Percentiles rank a stretch among this genome's conserved stretches.
Evolutionary conservation across 2,329 filamentous ascomycete species (phyloP).

Genomic region (Diplocarpon rosae): DNA sequence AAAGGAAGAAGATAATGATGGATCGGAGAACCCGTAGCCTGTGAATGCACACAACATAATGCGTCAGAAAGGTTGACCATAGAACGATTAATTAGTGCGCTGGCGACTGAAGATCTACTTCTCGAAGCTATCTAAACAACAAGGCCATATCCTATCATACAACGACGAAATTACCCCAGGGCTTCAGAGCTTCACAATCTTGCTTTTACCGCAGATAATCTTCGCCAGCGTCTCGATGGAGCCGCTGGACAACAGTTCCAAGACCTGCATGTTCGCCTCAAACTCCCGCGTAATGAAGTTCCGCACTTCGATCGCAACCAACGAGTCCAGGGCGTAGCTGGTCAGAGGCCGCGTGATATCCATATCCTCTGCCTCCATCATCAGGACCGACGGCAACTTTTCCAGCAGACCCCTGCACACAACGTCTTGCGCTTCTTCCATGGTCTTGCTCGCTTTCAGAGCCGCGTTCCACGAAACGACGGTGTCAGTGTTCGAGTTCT

Average conservation of each 20-base stretch:
- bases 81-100: no score
- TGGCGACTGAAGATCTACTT: no score
- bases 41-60: no score
- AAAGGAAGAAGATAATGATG: no score
- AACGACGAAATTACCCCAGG: neutral
- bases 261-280: conserved; percentile 34
- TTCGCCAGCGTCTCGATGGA: conserved; percentile 38
- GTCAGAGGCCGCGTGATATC: conserved; percentile 34
- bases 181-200: conserved; percentile 10
- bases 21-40: no score
- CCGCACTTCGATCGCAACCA: conserved; percentile 27
- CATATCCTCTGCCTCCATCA: conserved; percentile 38
- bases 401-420: conserved; percentile 35
- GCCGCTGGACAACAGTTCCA: conserved; percentile 43
- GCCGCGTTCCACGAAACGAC: conserved; percentile 34
- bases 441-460: conserved; percentile 32
- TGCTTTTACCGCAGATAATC: conserved; percentile 35
- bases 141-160: neutral
- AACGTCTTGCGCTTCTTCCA: conserved; percentile 35
- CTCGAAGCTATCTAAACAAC: no score
- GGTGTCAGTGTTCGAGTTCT: conserved; percentile 20
- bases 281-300: conserved; percentile 33
- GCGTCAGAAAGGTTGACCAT: no score
- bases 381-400: conserved; percentile 38
- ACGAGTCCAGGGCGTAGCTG: conserved; percentile 31